phyloP scores from a whole-genome alignment of 176 grass and related monocot species.

The Zizania latifolia region DNA sequence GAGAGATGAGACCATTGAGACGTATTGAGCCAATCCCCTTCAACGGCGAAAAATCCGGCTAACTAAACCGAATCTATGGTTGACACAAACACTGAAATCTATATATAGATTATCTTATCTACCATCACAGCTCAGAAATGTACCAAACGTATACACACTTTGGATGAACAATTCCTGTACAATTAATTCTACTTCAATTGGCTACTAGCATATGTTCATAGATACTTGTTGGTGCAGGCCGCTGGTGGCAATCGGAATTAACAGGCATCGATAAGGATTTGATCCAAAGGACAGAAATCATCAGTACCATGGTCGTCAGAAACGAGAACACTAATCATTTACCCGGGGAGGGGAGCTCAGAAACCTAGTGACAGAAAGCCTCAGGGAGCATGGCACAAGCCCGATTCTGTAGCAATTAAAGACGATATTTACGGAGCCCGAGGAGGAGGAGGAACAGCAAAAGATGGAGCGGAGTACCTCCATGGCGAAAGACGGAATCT shows the following conservation, averaged over 20 bases:
- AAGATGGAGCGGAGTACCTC: slow-evolving; percentile 54
- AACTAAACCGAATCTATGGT: background rate
- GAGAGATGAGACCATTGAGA: background rate
- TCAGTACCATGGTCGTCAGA: background rate
- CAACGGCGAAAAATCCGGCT: no score
- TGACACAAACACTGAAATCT: background rate
- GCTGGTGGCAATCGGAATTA: background rate
- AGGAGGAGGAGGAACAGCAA: slow-evolving; percentile 37
- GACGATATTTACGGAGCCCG: slow-evolving; percentile 20
- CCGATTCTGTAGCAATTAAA: background rate
- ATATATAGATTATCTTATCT: background rate
- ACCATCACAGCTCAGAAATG: background rate
- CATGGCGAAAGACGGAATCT: background rate
- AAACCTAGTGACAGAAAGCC: background rate
- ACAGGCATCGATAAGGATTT: background rate
- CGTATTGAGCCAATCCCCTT: background rate
- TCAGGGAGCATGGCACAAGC: background rate
- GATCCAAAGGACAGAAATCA: background rate
- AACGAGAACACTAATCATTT: no score
- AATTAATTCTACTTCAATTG: background rate
- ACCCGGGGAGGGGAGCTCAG: no score
- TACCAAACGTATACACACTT: background rate
- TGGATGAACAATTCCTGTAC: no score
- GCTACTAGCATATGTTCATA: no score
- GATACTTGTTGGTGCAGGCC: no score